Evolutionary conservation across 345 rosid genomes (phyloP).

Genomic region (Excoecaria agallocha): DNA sequence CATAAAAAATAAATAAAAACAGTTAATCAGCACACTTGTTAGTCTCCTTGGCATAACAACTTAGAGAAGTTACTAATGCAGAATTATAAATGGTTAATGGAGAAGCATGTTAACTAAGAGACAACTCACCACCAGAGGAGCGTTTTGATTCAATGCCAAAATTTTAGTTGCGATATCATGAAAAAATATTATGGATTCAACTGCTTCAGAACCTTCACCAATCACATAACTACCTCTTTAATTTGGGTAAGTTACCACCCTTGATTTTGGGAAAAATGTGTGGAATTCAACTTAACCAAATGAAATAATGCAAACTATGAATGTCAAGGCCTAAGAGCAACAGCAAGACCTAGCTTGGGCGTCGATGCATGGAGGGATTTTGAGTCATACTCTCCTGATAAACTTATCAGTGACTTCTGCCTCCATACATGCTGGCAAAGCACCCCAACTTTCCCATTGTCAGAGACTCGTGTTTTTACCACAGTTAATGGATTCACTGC

Average conservation of each 20-base stretch:
- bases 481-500: slow-evolving; percentile 49
- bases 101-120: too few relatives aligned
- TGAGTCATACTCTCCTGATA: slow-evolving; percentile 71
- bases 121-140: not conserved
- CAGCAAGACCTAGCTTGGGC: slow-evolving; percentile 69
- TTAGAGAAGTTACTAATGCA: too few relatives aligned
- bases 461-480: slow-evolving; percentile 54
- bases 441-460: slow-evolving; percentile 62
- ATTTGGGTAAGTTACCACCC: slow-evolving; percentile 21
- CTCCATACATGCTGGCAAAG: slow-evolving; percentile 75
- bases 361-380: slow-evolving; percentile 44
- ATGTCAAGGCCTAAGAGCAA: slow-evolving; percentile 70
- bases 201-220: slow-evolving; percentile 10
- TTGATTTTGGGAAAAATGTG: slow-evolving; percentile 14
- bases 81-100: too few relatives aligned
- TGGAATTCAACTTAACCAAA: slow-evolving; percentile 13
- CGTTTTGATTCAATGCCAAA: not conserved
- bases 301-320: not conserved
- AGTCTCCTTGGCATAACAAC: too few relatives aligned
- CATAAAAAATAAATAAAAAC: too few relatives aligned
- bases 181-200: slow-evolving; percentile 30
- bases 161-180: slow-evolving; percentile 1
- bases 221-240: not conserved
- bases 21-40: too few relatives aligned
- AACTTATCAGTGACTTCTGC: slow-evolving; percentile 59